Evolutionary conservation across 140 eudicot species (phyloP).

Genomic region (Eryngium alpinum): DNA sequence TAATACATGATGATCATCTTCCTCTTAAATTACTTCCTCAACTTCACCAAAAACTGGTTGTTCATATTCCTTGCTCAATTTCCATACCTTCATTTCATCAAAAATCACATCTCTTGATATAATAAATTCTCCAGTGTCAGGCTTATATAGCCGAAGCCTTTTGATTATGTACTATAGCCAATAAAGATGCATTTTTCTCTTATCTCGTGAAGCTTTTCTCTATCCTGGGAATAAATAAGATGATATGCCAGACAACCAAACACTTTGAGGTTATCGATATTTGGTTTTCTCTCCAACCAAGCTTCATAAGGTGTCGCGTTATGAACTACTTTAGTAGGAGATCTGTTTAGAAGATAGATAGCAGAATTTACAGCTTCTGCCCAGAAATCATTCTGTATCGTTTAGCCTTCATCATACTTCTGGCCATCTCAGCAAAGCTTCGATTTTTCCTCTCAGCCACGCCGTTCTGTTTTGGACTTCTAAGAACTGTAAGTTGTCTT

Average conservation of each 20-base stretch:
- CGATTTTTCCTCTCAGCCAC: not conserved
- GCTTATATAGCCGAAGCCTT: not conserved
- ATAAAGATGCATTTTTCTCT: not conserved
- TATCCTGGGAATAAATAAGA: not conserved
- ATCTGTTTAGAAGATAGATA: not conserved
- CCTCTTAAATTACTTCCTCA: not conserved
- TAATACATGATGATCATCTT: not conserved
- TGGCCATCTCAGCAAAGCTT: not conserved
- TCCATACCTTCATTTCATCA: not conserved
- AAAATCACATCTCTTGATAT: not conserved
- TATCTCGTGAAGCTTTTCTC: not conserved
- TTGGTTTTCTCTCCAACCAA: not conserved
- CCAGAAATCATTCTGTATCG: not conserved
- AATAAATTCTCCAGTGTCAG: not conserved
- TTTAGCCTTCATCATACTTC: not conserved
- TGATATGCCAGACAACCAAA: conserved; percentile 1
- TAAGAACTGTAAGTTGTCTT: not conserved
- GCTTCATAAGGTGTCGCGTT: not conserved
- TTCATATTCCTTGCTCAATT: not conserved
- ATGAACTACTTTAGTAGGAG: not conserved
- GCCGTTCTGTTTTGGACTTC: conserved; percentile 4
- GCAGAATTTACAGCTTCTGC: not conserved
- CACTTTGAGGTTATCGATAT: not conserved
- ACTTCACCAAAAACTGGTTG: too few species aligned
- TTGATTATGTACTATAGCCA: not conserved